Evolutionary conservation across 495 filamentous ascomycete species (phyloP).

Genomic region (Annulohypoxylon bovei): DNA sequence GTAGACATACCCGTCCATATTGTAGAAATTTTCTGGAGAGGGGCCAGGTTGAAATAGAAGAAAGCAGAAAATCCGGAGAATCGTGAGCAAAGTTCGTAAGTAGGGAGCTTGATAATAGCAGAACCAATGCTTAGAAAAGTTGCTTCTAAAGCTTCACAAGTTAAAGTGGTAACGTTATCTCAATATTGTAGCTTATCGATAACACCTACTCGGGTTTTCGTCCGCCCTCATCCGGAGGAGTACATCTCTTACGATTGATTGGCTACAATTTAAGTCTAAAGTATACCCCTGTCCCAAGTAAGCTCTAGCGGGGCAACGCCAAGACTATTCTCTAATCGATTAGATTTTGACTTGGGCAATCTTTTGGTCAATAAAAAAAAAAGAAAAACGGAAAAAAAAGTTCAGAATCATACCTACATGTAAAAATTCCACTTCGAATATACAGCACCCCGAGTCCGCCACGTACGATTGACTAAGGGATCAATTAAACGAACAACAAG

Average conservation of each 20-base stretch:
- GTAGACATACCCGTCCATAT: constrained; percentile 42
- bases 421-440: neutral
- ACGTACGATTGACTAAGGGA: constrained; percentile 2
- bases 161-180: neutral
- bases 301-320: constrained; percentile 23
- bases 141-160: neutral
- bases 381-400: neutral
- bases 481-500: neutral
- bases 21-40: neutral
- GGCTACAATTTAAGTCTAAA: neutral
- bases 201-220: constrained; percentile 1
- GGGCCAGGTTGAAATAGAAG: neutral
- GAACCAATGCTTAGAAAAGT: too few species aligned
- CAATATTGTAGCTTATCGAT: constrained; percentile 5
- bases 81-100: neutral
- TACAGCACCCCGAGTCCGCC: neutral
- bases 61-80: neutral
- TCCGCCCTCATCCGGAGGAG: neutral
- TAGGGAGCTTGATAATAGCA: too few species aligned
- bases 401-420: neutral
- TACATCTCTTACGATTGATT: neutral
- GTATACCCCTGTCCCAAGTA: neutral
- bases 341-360: constrained; percentile 37
- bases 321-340: constrained; percentile 38
- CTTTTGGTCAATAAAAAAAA: neutral